These are phyloP conservation scores for Suillus lakei DNA, from an alignment of 768 basidiomycete species.

Conservation along the genomic window DNA sequence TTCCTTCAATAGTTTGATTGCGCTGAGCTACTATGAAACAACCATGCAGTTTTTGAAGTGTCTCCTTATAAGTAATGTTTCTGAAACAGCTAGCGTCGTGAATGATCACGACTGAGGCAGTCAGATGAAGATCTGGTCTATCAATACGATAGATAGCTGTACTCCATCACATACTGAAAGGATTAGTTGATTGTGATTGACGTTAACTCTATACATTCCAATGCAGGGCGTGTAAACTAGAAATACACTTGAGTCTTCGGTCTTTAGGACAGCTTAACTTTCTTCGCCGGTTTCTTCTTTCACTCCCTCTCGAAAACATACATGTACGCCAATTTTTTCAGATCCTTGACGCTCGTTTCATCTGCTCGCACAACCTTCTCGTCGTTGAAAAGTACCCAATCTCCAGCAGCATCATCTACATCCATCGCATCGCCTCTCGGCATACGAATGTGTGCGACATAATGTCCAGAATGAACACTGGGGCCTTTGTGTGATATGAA, in stretches of 20 bases:
- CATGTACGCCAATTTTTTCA: constrained; percentile 89
- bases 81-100: no score
- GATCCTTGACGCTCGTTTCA: constrained; percentile 73
- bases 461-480: constrained; percentile 93
- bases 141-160: background rate
- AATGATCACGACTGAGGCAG: background rate
- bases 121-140: background rate
- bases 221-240: constrained; percentile 1
- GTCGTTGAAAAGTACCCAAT: constrained; percentile 94
- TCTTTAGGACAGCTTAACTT: background rate
- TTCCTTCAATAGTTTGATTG: no score
- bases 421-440: constrained; percentile 32
- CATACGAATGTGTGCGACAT: constrained; percentile 78
- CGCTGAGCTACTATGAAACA: no score
- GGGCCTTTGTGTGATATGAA: constrained; percentile 98
- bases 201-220: constrained; percentile 1
- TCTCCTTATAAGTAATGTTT: no score
- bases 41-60: no score
- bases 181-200: background rate
- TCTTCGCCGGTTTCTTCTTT: background rate
- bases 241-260: background rate
- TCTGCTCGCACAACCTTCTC: constrained; percentile 95
- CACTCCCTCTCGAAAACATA: constrained; percentile 78
- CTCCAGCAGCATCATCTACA: constrained; percentile 40
- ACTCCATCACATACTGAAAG: no score